Percentiles rank a stretch among this genome's conserved stretches.
Conservation (phyloP, 1,139 yeast species). For the Saccharomyces hybrid region DNA sequence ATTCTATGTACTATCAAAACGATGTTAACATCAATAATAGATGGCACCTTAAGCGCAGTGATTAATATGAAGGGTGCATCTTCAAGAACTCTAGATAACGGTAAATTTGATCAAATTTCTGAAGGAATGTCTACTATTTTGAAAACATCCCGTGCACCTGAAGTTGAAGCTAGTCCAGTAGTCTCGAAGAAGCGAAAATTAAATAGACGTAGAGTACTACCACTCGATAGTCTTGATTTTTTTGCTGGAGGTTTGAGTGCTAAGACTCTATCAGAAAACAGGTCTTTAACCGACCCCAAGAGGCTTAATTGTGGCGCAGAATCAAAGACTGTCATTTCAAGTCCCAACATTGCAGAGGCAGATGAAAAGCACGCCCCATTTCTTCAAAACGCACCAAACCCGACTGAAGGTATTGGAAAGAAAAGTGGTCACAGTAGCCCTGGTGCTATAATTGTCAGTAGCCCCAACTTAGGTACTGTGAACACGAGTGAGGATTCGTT, state of each 20-base stretch:
- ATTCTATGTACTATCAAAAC: neutral
- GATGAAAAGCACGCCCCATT: neutral
- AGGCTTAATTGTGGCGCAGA: neutral
- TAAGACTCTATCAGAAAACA: neutral
- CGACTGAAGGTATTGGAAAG: neutral
- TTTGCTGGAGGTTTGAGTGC: constrained; percentile 32
- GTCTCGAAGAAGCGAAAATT: constrained; percentile 17
- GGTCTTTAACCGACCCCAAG: neutral
- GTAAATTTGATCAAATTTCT: neutral
- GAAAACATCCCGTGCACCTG: neutral
- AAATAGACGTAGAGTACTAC: constrained; percentile 22
- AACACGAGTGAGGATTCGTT: neutral
- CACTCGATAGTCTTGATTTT: constrained; percentile 31
- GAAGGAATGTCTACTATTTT: neutral
- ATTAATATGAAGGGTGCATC: neutral
- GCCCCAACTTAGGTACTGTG: neutral
- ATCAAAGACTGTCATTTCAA: neutral
- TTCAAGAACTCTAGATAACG: neutral
- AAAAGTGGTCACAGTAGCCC: neutral
- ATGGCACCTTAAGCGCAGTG: neutral
- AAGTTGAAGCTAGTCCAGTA: constrained; percentile 3
- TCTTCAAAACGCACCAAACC: neutral
- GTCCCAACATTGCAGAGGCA: neutral
- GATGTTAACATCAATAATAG: neutral
- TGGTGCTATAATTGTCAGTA: neutral